phyloP scores from a whole-genome alignment of 163 green algal genomes.

The Chloromonas sp. region DNA sequence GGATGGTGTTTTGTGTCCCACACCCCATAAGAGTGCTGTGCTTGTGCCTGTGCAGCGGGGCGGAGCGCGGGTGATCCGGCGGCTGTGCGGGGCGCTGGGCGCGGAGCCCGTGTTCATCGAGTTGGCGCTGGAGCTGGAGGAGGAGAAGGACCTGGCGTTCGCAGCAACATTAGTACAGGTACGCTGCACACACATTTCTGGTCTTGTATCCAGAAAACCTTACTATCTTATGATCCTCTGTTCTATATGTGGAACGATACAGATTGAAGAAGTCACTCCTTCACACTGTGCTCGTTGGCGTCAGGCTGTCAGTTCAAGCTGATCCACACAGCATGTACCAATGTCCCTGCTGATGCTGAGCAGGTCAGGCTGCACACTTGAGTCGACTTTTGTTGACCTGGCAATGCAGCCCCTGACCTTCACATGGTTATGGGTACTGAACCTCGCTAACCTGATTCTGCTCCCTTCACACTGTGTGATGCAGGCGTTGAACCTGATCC shows the following conservation, averaged over 20 bases:
- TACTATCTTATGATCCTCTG: no score
- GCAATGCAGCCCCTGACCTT: no score
- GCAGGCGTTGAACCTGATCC: conserved; percentile 89
- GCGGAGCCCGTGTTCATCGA: conserved; percentile 62
- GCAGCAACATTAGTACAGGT: conserved; percentile 75
- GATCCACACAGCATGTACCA: no score
- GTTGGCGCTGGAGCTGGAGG: conserved; percentile 56
- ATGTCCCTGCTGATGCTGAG: no score
- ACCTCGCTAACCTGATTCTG: no score
- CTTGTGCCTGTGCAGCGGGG: conserved; percentile 35
- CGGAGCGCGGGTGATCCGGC: conserved; percentile 68
- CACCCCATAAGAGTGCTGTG: neutral
- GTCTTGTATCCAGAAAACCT: no score
- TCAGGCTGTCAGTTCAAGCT: neutral
- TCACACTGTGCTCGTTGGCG: neutral
- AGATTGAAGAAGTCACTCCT: no score
- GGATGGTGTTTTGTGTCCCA: neutral
- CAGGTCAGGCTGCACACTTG: no score
- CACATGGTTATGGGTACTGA: no score
- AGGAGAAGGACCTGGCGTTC: conserved; percentile 79
- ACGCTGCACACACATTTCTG: neutral
- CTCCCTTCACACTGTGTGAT: neutral
- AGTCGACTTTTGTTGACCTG: no score
- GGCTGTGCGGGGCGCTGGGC: conserved; percentile 58
- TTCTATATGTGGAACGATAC: no score